Base-by-base conservation (phyloP, 768 basidiomycete species). In the Nidula microcarpa region DNA sequence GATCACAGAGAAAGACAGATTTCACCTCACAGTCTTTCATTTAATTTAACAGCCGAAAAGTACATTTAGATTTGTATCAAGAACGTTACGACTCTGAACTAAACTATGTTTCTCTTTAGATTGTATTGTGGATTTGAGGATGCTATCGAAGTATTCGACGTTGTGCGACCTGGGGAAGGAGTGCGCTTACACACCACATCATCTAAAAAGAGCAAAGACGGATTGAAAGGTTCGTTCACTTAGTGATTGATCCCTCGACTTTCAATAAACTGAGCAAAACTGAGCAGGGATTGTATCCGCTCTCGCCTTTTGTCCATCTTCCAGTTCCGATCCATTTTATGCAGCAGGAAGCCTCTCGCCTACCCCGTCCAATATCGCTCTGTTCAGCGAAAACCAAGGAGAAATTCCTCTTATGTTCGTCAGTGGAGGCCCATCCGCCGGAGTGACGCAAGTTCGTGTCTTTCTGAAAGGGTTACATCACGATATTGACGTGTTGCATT, bases 1-100 rank as follows among this genome's bases (percentile, higher is more conserved):
- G 94, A 98, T 66, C 95, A 98, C 61, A 76, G 89, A n/a, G 96
- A 98, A 69, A 81, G 94, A 33, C 84, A 91, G 51, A 75, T 97
- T 39, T 94, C 92, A 0, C 94, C 96, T 0, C 88, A 93, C 51
- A 83, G 84, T 58, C 74, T 98, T 54, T 77, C 87, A 0, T 98
- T 97, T 68, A 90, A 91, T 59, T 66, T 76, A 1, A 69, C 79
- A 4, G 84, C 81, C 0, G 74, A 84, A 35, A 87, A 78, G 94
- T 94, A 52, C 51, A 76, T 60, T 18, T 41, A 46, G 47, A 32
- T n/a, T 10, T 8, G 5, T 52, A 13, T 52, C 44, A 10, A 11
- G 23, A n/a, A 46, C 39, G 16, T 45, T 39, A 18, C 11, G 13
- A 16, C 35, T 33, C 43, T 46, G 18, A 32, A 33, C 48, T 54